Percentiles rank a stretch among this genome's conserved stretches.
phyloP scores from a whole-genome alignment of 768 basidiomycete genomes.

The Termitomyces sp. region DNA sequence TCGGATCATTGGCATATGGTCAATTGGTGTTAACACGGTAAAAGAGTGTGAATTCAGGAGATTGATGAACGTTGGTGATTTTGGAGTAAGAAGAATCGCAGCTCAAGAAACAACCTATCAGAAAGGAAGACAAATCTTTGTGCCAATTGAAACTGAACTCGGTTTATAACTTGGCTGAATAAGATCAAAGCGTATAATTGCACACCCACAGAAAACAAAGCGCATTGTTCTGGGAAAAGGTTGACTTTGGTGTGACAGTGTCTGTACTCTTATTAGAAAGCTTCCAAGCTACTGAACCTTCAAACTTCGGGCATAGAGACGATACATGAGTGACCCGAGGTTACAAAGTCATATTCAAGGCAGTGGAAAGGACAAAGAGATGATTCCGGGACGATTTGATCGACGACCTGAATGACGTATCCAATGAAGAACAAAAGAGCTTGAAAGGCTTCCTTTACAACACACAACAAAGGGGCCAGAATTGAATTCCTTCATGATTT shows the following conservation, averaged over 20 bases:
- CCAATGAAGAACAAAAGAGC: too few species aligned
- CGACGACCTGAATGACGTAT: too few species aligned
- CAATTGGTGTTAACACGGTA: background rate
- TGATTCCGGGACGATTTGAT: background rate
- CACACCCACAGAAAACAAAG: background rate
- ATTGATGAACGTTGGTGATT: background rate
- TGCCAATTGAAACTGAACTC: too few species aligned
- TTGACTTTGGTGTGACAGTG: background rate
- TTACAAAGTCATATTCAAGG: too few species aligned
- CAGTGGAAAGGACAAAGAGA: too few species aligned
- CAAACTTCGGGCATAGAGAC: too few species aligned
- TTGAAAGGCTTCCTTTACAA: background rate
- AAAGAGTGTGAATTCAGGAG: background rate
- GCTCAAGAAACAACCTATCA: background rate
- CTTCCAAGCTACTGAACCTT: too few species aligned
- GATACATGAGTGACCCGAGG: too few species aligned
- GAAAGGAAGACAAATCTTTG: background rate
- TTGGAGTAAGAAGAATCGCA: background rate
- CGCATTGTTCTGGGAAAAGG: too few species aligned
- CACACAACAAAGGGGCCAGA: background rate
- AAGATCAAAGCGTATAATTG: background rate
- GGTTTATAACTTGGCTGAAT: background rate
- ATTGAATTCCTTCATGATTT: background rate
- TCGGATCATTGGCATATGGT: slow-evolving; percentile 13
- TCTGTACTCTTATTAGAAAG: too few species aligned